Evolutionary conservation across 192 early-diverging fungal genomes (phyloP).

Genomic region (Linnemannia zychae): DNA sequence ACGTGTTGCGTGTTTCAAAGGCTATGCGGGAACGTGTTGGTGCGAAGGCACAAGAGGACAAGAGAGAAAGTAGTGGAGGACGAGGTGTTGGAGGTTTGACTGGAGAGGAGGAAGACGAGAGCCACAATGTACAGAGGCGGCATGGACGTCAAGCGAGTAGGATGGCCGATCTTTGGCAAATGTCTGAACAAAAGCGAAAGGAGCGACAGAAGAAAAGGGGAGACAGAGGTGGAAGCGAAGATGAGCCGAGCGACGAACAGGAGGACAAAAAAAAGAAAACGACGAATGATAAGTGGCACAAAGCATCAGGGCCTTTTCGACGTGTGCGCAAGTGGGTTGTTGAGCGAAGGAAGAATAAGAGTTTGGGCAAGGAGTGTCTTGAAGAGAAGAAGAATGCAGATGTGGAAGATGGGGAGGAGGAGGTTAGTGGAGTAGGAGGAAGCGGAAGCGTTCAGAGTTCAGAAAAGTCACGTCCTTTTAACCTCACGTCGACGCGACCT

Average conservation of each 20-base stretch:
- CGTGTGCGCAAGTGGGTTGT: not conserved
- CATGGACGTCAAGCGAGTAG: not conserved
- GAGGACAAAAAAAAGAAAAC: not conserved
- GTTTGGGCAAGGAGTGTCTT: not conserved
- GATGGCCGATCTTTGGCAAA: not conserved
- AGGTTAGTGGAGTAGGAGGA: not conserved
- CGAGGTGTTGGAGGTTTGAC: not conserved
- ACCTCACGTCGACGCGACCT: not conserved
- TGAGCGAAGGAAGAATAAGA: not conserved
- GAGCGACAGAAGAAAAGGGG: not conserved
- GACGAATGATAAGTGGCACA: not conserved
- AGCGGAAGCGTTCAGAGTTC: not conserved
- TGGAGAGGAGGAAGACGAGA: not conserved
- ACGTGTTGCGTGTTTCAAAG: not conserved
- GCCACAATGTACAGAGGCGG: not conserved
- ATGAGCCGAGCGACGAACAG: too few species aligned
- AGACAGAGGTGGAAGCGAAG: not conserved
- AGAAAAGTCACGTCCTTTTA: not conserved
- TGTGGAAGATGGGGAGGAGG: not conserved
- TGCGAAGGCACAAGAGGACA: not conserved
- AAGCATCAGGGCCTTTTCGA: not conserved
- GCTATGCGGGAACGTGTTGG: not conserved
- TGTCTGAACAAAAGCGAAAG: not conserved
- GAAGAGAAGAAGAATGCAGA: too few species aligned
- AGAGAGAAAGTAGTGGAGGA: not conserved